Conservation (phyloP, 2,329 filamentous ascomycete species). For the Cucurbitaria berberidis region DNA sequence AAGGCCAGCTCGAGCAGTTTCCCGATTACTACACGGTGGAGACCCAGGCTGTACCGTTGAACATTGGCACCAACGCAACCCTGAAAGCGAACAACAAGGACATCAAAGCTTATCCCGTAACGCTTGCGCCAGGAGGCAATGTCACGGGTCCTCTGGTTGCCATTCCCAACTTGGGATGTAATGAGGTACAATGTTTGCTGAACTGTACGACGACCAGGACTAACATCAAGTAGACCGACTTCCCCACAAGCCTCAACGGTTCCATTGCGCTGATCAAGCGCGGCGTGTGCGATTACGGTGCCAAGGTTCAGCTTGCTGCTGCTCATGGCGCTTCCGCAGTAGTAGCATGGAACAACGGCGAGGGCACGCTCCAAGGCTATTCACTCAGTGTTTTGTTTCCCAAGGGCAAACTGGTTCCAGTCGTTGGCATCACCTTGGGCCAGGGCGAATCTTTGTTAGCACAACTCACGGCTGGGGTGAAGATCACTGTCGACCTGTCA, state of each 20-base stretch:
- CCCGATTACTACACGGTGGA: conserved; percentile 48
- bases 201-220: neutral
- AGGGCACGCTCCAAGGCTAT: conserved; percentile 58
- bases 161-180: conserved; percentile 44
- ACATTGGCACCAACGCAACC: conserved; percentile 34
- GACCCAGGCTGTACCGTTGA: conserved; percentile 36
- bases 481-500: conserved; percentile 34
- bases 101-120: conserved; percentile 34
- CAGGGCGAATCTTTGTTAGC: conserved; percentile 64
- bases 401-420: conserved; percentile 64
- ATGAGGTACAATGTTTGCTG: conserved; percentile 27
- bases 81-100: conserved; percentile 39
- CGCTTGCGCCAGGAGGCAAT: conserved; percentile 40
- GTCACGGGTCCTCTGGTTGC: conserved; percentile 39
- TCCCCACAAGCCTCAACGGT: conserved; percentile 63
- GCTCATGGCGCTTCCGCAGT: conserved; percentile 67
- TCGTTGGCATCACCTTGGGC: conserved; percentile 68
- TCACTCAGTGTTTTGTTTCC: conserved; percentile 57
- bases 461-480: conserved; percentile 55
- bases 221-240: conserved; percentile 58
- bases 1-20: conserved; percentile 35
- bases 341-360: conserved; percentile 73
- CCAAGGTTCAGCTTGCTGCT: conserved; percentile 69
- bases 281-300: conserved; percentile 72
- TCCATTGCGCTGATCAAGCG: conserved; percentile 74